A percentile compares a stretch with the other conserved stretches of the same genome.
These are phyloP conservation scores for Escovopsis weberi DNA, from an alignment of 2,329 filamentous ascomycete genomes.

Conservation along the genomic window DNA sequence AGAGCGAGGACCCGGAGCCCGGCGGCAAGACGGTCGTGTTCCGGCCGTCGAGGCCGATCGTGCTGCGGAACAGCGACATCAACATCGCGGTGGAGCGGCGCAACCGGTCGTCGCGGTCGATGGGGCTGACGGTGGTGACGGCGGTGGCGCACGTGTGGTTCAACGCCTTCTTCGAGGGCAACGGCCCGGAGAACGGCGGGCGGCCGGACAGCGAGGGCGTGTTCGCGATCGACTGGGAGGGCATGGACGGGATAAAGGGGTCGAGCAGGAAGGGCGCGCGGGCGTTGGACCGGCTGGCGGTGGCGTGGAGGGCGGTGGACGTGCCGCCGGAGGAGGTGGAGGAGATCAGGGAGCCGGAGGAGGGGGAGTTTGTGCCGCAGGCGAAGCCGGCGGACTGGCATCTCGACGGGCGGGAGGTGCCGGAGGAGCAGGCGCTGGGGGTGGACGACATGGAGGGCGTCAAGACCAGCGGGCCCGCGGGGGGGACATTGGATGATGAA, in stretches of 20 bases:
- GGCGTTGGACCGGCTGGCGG: slow-evolving; percentile 67
- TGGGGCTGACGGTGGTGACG: slow-evolving; percentile 81
- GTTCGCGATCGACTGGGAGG: slow-evolving; percentile 44
- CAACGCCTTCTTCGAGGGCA: slow-evolving; percentile 84
- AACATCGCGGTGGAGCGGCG: slow-evolving; percentile 83
- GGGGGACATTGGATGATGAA: background rate
- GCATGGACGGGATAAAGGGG: slow-evolving; percentile 90
- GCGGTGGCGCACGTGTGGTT: slow-evolving; percentile 95
- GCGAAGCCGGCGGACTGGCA: slow-evolving; percentile 57
- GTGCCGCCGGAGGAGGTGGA: slow-evolving; percentile 12
- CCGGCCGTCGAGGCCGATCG: slow-evolving; percentile 51
- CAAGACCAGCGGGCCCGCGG: slow-evolving; percentile 19
- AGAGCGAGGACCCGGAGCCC: slow-evolving; percentile 27
- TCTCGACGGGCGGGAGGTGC: slow-evolving; percentile 26
- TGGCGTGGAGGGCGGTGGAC: slow-evolving; percentile 57
- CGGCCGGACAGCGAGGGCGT: slow-evolving; percentile 51
- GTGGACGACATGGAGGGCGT: slow-evolving; percentile 17
- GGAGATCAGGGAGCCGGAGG: slow-evolving; percentile 44
- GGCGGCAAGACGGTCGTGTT: slow-evolving; percentile 67
- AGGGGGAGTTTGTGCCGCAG: slow-evolving; percentile 56
- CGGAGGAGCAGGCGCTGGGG: slow-evolving; percentile 5
- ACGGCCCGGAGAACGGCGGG: slow-evolving; percentile 54
- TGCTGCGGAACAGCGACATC: slow-evolving; percentile 68
- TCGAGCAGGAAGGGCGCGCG: slow-evolving; percentile 67
- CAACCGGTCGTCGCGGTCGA: slow-evolving; percentile 60